Conservation (phyloP, 495 filamentous ascomycete species). For the Tuber borchii region DNA sequence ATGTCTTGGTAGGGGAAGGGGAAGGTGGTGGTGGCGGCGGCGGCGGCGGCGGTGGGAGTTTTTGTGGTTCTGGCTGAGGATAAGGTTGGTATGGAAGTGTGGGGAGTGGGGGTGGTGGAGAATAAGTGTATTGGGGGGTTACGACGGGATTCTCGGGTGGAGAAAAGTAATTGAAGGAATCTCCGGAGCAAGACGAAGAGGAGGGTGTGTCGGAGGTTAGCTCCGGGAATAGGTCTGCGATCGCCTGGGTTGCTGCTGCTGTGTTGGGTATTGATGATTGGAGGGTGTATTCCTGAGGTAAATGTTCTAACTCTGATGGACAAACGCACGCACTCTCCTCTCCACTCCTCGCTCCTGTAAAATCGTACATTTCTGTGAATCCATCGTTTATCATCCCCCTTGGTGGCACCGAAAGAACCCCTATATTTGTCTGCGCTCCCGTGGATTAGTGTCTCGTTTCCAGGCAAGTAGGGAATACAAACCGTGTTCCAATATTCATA, state of each 20-base stretch:
- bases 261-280: not conserved
- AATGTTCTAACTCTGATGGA: not conserved
- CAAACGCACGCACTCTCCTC: not conserved
- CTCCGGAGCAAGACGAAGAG: not conserved
- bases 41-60: not conserved
- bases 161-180: not conserved
- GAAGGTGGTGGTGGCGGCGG: not conserved
- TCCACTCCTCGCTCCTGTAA: not conserved
- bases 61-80: not conserved
- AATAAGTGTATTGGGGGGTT: not conserved
- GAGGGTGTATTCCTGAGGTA: not conserved
- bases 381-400: not conserved
- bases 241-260: conserved; percentile 19
- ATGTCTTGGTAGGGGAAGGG: not conserved
- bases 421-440: not conserved
- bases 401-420: not conserved
- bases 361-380: not conserved
- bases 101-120: not conserved
- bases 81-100: not conserved
- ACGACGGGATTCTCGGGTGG: not conserved
- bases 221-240: conserved; percentile 29
- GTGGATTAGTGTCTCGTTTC: not conserved
- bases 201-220: not conserved
- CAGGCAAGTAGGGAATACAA: not conserved
- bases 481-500: not conserved